phyloP scores from a whole-genome alignment of 2,329 filamentous ascomycete genomes.

The Epichloe festucae region DNA sequence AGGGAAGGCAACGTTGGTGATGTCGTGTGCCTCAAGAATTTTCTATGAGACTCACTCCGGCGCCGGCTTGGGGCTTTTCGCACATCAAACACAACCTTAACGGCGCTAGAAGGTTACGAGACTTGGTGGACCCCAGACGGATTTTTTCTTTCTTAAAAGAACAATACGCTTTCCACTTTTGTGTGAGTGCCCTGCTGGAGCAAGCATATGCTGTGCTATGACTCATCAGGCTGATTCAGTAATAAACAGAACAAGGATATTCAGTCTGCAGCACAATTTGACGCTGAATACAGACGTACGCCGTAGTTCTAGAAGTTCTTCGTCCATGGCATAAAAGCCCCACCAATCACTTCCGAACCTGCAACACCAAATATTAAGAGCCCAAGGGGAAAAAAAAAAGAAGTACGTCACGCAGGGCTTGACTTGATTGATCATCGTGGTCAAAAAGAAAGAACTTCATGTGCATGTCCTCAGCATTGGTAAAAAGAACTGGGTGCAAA shows the following conservation, averaged over 20 bases:
- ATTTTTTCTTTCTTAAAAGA: background rate
- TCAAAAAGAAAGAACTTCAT: background rate
- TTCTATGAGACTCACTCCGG: background rate
- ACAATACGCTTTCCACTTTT: background rate
- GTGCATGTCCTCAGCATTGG: background rate
- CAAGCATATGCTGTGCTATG: background rate
- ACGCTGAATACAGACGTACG: too few species aligned
- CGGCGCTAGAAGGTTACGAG: background rate
- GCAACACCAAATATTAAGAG: too few species aligned
- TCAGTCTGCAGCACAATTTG: too few species aligned
- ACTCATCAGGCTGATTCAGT: background rate
- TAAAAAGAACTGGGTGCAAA: conserved; percentile 2
- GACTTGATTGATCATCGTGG: too few species aligned
- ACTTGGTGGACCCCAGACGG: background rate
- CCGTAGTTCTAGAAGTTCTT: too few species aligned
- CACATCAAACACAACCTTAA: background rate
- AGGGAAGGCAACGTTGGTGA: background rate
- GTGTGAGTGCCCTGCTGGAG: background rate
- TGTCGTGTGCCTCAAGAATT: background rate
- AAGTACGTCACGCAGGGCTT: too few species aligned
- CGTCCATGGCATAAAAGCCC: too few species aligned
- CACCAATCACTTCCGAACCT: too few species aligned
- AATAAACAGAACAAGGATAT: too few species aligned
- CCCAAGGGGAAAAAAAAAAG: too few species aligned
- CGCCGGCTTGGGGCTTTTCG: background rate